Evolutionary conservation across 2,329 filamentous ascomycete genomes (phyloP).

Genomic region (Sclerotinia borealis): DNA sequence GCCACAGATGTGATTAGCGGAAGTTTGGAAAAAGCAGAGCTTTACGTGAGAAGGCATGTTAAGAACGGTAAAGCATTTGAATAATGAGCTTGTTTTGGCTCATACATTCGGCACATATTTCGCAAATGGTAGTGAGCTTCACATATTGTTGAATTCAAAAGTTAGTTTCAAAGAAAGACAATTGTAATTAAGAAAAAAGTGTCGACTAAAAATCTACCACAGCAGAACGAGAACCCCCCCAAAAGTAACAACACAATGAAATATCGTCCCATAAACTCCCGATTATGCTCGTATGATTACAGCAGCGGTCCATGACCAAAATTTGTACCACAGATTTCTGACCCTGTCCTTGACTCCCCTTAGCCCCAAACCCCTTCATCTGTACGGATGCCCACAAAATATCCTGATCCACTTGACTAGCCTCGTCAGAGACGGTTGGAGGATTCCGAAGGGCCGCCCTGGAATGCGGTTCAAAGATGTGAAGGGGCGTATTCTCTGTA

Average conservation of each 20-base stretch:
- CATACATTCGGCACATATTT: not conserved
- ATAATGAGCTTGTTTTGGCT: not conserved
- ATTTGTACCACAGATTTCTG: not conserved
- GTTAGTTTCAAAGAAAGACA: not conserved
- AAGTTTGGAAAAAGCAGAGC: not conserved
- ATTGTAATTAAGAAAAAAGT: conserved; percentile 7
- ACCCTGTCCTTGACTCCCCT: not conserved
- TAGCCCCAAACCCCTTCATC: conserved; percentile 4
- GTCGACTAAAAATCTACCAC: conserved; percentile 11
- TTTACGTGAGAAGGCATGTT: not conserved
- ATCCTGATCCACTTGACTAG: conserved; percentile 6
- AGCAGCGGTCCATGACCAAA: conserved; percentile 7
- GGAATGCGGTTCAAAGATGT: conserved; percentile 4
- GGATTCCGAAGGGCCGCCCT: not conserved
- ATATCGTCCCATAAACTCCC: conserved; percentile 12
- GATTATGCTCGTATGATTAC: conserved; percentile 15
- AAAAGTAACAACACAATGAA: conserved; percentile 8
- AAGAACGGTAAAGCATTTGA: not conserved
- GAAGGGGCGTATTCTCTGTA: not conserved
- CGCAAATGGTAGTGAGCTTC: not conserved
- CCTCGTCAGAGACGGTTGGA: conserved; percentile 1
- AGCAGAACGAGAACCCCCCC: conserved; percentile 10
- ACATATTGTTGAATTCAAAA: not conserved
- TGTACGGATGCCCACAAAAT: conserved; percentile 3
- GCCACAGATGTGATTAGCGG: not conserved